Conservation (phyloP, 371 early-diverging fungal genomes). For the Amoeboaphelidium protococcarum region DNA sequence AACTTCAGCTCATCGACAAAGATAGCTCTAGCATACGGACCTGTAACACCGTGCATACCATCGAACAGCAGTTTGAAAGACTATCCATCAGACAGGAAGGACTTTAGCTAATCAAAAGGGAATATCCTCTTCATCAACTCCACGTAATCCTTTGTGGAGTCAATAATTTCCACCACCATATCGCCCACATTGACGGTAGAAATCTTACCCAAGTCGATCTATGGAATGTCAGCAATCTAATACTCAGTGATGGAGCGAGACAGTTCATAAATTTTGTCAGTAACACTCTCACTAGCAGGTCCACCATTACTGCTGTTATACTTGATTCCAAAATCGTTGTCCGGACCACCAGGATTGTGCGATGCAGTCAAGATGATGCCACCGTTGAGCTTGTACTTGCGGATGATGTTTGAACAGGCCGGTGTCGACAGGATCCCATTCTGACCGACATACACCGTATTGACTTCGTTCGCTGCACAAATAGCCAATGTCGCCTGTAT, state of each 20-base stretch:
- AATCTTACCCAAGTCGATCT: conserved; percentile 47
- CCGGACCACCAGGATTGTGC: conserved; percentile 94
- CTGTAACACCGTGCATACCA: conserved; percentile 89
- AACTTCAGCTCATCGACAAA: conserved; percentile 73
- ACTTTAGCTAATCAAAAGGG: conserved; percentile 51
- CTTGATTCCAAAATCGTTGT: conserved; percentile 93
- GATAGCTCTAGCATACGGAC: conserved; percentile 63
- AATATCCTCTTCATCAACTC: conserved; percentile 62
- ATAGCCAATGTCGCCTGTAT: conserved; percentile 63
- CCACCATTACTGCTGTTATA: conserved; percentile 86
- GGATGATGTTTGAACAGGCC: conserved; percentile 77
- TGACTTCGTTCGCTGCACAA: conserved; percentile 61
- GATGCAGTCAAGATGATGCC: conserved; percentile 87
- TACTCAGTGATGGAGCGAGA: conserved; percentile 42
- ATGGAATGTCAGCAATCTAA: conserved; percentile 30
- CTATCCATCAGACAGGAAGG: conserved; percentile 22
- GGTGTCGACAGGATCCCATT: conserved; percentile 81
- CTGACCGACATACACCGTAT: conserved; percentile 65
- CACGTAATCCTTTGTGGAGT: conserved; percentile 68
- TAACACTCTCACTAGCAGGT: conserved; percentile 81
- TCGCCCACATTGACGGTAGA: conserved; percentile 18
- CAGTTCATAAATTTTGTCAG: conserved; percentile 54
- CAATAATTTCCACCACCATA: conserved; percentile 54
- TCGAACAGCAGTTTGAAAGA: conserved; percentile 71
- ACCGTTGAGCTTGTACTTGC: conserved; percentile 54